Evolutionary conservation across 2,329 filamentous ascomycete species (phyloP).

Genomic region (Diaporthe ampelina): DNA sequence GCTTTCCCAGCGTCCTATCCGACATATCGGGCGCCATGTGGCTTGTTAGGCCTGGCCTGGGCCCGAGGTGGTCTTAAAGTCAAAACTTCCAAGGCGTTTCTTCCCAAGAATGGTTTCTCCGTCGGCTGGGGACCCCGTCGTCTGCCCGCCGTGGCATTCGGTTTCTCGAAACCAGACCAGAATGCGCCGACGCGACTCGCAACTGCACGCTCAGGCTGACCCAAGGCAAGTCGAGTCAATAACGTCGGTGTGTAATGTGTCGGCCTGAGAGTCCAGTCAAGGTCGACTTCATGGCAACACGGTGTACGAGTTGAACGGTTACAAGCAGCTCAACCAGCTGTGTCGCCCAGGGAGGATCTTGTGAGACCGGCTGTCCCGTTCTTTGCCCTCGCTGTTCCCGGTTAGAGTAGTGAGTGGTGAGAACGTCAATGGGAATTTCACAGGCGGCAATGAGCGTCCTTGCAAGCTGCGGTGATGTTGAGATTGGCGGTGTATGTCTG

Average conservation of each 20-base stretch:
- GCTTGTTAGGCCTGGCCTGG: background rate
- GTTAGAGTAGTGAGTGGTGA: background rate
- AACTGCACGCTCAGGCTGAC: background rate
- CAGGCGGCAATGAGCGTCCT: background rate
- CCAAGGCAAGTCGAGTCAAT: background rate
- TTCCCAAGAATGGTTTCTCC: slow-evolving; percentile 12
- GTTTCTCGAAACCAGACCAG: background rate
- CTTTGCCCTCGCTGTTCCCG: background rate
- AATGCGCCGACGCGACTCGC: slow-evolving; percentile 13
- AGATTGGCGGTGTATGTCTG: background rate
- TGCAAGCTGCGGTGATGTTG: background rate
- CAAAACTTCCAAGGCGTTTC: slow-evolving; percentile 28
- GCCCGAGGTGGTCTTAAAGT: background rate
- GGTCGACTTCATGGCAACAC: slow-evolving; percentile 24
- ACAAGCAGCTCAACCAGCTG: background rate
- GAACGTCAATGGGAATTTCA: background rate
- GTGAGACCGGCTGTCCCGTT: background rate
- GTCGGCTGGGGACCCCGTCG: slow-evolving; percentile 3
- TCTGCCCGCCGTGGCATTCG: background rate
- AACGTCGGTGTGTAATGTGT: slow-evolving; percentile 1
- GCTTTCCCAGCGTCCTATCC: slow-evolving; percentile 60
- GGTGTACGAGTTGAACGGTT: slow-evolving; percentile 11
- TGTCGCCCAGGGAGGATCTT: background rate
- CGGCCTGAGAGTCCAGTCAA: slow-evolving; percentile 4
- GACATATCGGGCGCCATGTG: slow-evolving; percentile 43